A percentile compares a stretch with the other conserved stretches of the same genome.
Conservation (phyloP, 2,329 filamentous ascomycete genomes). For the Daldinia sp. region DNA sequence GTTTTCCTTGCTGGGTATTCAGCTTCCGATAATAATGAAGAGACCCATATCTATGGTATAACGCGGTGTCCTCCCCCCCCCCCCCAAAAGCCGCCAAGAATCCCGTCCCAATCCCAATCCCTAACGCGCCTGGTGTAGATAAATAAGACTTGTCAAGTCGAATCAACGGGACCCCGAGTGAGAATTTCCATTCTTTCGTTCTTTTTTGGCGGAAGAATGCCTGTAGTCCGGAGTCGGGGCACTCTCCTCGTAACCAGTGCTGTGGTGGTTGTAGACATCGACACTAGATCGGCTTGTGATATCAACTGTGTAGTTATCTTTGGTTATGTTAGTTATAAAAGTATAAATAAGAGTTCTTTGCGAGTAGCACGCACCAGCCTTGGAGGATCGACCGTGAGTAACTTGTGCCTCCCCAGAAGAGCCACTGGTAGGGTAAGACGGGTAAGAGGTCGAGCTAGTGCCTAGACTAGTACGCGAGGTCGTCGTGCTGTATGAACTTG, state of each 20-base stretch:
- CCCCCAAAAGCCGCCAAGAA: not conserved
- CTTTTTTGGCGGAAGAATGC: not conserved
- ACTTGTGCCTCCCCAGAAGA: constrained; percentile 7
- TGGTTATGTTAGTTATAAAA: constrained; percentile 10
- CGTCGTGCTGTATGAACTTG: constrained; percentile 23
- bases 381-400: constrained; percentile 8
- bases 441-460: constrained; percentile 5
- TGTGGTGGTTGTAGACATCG: constrained; percentile 17
- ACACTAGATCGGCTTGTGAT: not conserved
- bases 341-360: not conserved
- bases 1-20: constrained; percentile 10
- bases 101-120: not conserved
- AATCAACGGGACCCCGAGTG: not conserved
- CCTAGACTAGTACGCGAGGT: constrained; percentile 13
- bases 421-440: too few species aligned
- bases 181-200: not conserved
- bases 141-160: not conserved
- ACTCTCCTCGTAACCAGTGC: constrained; percentile 10
- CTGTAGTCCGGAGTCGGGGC: constrained; percentile 22
- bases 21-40: not conserved
- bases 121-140: constrained; percentile 1
- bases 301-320: constrained; percentile 20
- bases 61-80: not conserved
- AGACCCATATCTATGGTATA: constrained; percentile 1
- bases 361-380: constrained; percentile 14